Percentiles rank a stretch among this genome's conserved stretches.
Evolutionary conservation across 495 filamentous ascomycete species (phyloP).

Genomic region (Talaromyces ruber): DNA sequence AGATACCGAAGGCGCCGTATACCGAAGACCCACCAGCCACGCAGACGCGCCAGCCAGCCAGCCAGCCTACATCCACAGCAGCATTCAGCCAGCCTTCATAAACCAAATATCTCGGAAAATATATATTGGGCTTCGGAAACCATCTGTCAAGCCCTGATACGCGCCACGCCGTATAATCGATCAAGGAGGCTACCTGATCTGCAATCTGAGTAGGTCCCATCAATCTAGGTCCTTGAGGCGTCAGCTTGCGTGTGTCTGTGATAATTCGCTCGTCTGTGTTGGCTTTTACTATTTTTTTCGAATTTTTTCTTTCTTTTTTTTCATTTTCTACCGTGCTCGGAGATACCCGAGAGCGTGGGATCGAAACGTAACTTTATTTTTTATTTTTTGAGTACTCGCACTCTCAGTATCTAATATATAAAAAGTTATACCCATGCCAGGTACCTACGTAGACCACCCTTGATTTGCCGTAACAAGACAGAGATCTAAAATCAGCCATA

Average conservation of each 20-base stretch:
- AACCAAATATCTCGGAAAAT: neutral
- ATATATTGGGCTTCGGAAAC: neutral
- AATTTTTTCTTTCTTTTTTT: neutral
- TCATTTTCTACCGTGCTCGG: neutral
- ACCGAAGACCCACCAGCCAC: neutral
- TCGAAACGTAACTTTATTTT: too few relatives aligned
- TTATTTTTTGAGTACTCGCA: neutral
- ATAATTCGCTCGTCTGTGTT: neutral
- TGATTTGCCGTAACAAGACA: too few relatives aligned
- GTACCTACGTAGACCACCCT: neutral
- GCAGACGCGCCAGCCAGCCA: too few relatives aligned
- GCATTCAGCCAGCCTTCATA: neutral
- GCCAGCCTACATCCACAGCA: neutral
- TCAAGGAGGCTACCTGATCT: neutral
- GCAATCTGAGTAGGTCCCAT: neutral
- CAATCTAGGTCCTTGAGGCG: too few relatives aligned
- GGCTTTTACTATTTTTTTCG: neutral
- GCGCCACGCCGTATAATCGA: neutral
- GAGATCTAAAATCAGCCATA: neutral
- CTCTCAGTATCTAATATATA: neutral
- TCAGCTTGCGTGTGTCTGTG: neutral
- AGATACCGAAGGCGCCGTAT: too few relatives aligned
- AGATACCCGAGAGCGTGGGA: neutral
- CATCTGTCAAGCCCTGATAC: neutral
- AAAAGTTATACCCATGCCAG: neutral